phyloP scores from a whole-genome alignment of 2,329 filamentous ascomycete species.

The Trichoderma guizhouense region DNA sequence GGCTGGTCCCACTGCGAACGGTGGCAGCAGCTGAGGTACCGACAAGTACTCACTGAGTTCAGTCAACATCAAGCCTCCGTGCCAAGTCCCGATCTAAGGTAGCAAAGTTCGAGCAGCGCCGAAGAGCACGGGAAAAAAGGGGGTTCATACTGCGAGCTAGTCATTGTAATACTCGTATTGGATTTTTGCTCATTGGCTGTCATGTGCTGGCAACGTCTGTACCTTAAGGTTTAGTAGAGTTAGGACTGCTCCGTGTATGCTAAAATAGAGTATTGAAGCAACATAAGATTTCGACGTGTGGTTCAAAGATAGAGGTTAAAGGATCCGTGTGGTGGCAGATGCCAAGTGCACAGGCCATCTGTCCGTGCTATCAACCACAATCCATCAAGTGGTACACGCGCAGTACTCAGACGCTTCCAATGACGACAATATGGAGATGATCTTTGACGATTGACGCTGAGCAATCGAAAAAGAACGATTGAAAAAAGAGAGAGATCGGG shows the following conservation, averaged over 20 bases:
- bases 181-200: background rate
- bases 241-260: background rate
- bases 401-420: background rate
- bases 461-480: background rate
- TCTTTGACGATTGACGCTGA: background rate
- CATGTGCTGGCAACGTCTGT: background rate
- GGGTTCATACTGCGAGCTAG: background rate
- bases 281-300: background rate
- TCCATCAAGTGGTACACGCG: background rate
- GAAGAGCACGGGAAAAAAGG: background rate
- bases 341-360: background rate
- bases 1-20: background rate
- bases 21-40: background rate
- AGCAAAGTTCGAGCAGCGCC: background rate
- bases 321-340: background rate
- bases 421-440: background rate
- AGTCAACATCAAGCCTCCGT: background rate
- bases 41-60: background rate
- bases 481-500: background rate
- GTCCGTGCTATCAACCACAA: background rate
- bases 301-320: background rate
- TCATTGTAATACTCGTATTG: background rate
- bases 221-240: background rate
- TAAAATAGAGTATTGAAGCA: background rate
- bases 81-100: background rate